A percentile compares a stretch with the other conserved stretches of the same genome.
phyloP scores from a whole-genome alignment of 768 basidiomycete genomes.

The Tricholoma terreum region DNA sequence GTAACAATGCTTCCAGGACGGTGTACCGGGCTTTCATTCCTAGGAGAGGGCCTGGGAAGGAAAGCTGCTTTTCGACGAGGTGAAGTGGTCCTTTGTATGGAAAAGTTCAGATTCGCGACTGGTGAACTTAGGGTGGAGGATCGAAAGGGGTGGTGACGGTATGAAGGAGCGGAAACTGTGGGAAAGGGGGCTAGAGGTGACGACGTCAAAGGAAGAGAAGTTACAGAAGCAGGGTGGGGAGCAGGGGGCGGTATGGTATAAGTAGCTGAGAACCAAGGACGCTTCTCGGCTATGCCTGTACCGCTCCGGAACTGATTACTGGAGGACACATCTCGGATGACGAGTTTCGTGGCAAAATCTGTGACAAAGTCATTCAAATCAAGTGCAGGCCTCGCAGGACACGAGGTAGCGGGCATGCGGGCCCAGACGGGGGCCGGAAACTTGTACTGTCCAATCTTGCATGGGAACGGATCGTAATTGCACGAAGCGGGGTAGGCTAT shows the following conservation, averaged over 20 bases:
- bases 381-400: not conserved
- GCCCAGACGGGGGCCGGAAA: conserved; percentile 31
- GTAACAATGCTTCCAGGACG: not conserved
- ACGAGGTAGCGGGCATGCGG: conserved; percentile 19
- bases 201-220: not conserved
- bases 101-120: not conserved
- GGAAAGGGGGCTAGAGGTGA: not conserved
- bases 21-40: not conserved
- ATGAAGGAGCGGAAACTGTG: not conserved
- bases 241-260: conserved; percentile 1
- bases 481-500: conserved; percentile 10
- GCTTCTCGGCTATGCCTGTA: not conserved
- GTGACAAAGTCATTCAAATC: conserved; percentile 7
- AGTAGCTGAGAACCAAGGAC: conserved; percentile 4
- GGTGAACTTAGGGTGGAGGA: not conserved
- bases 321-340: not conserved
- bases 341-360: conserved; percentile 10
- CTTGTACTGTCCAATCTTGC: conserved; percentile 6
- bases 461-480: conserved; percentile 12
- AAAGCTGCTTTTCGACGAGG: conserved; percentile 3
- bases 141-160: not conserved
- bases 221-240: conserved; percentile 22
- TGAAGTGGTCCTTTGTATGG: not conserved
- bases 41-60: conserved; percentile 7
- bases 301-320: not conserved